These are phyloP conservation scores for Phytophthora chlamydospora DNA, from an alignment of 352 stramenopile genomes.

Conservation along the genomic window DNA sequence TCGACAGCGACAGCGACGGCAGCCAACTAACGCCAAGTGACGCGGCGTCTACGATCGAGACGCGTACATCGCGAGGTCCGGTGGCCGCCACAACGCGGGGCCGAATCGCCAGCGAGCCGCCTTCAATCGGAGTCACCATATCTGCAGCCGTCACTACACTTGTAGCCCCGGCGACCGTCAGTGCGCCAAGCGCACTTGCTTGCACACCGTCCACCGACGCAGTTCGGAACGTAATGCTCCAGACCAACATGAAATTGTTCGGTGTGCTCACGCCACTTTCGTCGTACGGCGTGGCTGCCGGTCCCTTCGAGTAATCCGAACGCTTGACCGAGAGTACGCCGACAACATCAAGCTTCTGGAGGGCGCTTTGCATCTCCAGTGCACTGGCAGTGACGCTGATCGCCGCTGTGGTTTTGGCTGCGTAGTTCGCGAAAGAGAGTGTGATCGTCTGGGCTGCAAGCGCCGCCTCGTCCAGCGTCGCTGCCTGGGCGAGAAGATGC, in stretches of 20 bases:
- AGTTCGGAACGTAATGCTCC: conserved; percentile 80
- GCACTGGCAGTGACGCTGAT: conserved; percentile 64
- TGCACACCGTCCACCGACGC: conserved; percentile 53
- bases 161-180: conserved; percentile 40
- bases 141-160: conserved; percentile 41
- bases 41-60: conserved; percentile 65
- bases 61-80: conserved; percentile 49
- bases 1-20: conserved; percentile 29
- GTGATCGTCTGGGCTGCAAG: conserved; percentile 57
- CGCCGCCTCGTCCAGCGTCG: conserved; percentile 37
- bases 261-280: conserved; percentile 46
- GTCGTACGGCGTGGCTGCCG: conserved; percentile 49
- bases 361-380: conserved; percentile 50
- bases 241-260: conserved; percentile 56
- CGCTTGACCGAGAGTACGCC: conserved; percentile 61
- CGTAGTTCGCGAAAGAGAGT: conserved; percentile 63
- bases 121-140: conserved; percentile 29
- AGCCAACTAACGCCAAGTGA: conserved; percentile 77
- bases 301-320: conserved; percentile 65
- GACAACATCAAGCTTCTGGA: conserved; percentile 59
- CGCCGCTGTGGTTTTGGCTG: conserved; percentile 32
- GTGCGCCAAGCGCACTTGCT: conserved; percentile 52
- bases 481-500: conserved; percentile 44
- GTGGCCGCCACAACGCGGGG: conserved; percentile 54
- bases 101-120: conserved; percentile 36